These are phyloP conservation scores for Carex myosuroides DNA, from an alignment of 176 grass and related monocot genomes.

Conservation along the genomic window DNA sequence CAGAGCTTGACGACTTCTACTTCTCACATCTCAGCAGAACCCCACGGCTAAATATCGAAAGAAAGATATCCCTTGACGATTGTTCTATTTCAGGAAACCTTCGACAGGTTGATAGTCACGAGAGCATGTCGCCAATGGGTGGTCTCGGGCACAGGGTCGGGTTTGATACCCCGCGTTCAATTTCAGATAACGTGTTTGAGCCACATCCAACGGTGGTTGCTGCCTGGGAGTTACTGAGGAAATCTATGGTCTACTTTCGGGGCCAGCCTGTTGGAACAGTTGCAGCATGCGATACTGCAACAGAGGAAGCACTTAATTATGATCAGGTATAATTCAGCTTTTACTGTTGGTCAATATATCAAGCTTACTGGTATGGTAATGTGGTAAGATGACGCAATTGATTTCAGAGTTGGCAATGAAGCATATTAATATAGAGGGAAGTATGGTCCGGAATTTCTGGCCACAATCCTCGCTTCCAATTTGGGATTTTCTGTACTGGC, in stretches of 20 bases:
- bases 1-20: constrained; percentile 67
- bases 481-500: not conserved
- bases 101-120: constrained; percentile 36
- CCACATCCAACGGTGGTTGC: constrained; percentile 59
- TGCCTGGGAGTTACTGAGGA: constrained; percentile 77
- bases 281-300: constrained; percentile 51
- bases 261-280: constrained; percentile 69
- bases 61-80: constrained; percentile 78
- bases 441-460: not conserved
- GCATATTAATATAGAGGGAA: not conserved
- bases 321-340: constrained; percentile 57
- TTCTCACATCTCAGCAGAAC: constrained; percentile 47
- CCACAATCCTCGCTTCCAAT: not conserved
- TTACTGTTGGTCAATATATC: not conserved
- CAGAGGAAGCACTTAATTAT: constrained; percentile 89
- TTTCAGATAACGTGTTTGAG: constrained; percentile 24
- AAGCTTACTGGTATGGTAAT: not conserved
- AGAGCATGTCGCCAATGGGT: constrained; percentile 46
- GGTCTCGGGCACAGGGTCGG: constrained; percentile 6
- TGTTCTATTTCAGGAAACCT: constrained; percentile 48
- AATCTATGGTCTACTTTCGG: constrained; percentile 56
- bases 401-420: not conserved
- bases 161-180: constrained; percentile 56
- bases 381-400: not conserved
- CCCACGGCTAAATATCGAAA: constrained; percentile 46